A percentile compares a stretch with the other conserved stretches of the same genome.
These are phyloP conservation scores for Paecilomyces dactylethromorphus DNA, from an alignment of 2,329 filamentous ascomycete species.

Conservation along the genomic window DNA sequence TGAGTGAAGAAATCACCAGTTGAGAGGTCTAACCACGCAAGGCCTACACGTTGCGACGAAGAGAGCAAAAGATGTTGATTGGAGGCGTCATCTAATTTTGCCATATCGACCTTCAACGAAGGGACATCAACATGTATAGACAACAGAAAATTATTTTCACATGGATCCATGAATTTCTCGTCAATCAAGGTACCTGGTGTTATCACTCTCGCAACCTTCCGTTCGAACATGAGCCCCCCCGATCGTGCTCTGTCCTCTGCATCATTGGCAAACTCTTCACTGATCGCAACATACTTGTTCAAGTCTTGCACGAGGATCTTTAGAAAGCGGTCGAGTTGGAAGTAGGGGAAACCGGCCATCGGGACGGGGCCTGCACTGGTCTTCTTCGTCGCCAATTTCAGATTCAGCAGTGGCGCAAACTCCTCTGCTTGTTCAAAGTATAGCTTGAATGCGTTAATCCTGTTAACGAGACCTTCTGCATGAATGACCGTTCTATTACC, in stretches of 20 bases:
- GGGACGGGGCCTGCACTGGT: conserved; percentile 72
- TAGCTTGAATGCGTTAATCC: conserved; percentile 41
- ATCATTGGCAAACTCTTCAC: conserved; percentile 81
- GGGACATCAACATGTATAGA: conserved; percentile 58
- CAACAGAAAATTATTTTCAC: conserved; percentile 87
- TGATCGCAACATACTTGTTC: conserved; percentile 85
- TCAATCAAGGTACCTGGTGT: conserved; percentile 95
- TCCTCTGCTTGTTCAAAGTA: conserved; percentile 96
- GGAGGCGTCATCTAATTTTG: conserved; percentile 11
- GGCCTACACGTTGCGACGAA: conserved; percentile 52
- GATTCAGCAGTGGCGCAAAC: conserved; percentile 73
- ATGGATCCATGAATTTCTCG: conserved; percentile 94
- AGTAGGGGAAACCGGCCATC: conserved; percentile 94
- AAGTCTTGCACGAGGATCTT: conserved; percentile 89
- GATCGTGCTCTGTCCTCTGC: conserved; percentile 63
- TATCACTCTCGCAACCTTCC: conserved; percentile 77
- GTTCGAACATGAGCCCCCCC: conserved; percentile 76
- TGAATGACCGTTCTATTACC: conserved; percentile 25
- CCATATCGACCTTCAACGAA: conserved; percentile 13
- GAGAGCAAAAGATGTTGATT: conserved; percentile 22
- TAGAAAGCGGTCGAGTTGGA: conserved; percentile 85
- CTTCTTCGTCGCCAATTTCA: conserved; percentile 78
- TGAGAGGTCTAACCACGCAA: conserved; percentile 92
- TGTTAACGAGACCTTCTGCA: background rate
- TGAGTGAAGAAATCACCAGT: conserved; percentile 94